Evolutionary conservation across 2,329 filamentous ascomycete genomes (phyloP), one percentile per base, ranked within the genome.

Genomic region (Fulvia fulva): DNA sequence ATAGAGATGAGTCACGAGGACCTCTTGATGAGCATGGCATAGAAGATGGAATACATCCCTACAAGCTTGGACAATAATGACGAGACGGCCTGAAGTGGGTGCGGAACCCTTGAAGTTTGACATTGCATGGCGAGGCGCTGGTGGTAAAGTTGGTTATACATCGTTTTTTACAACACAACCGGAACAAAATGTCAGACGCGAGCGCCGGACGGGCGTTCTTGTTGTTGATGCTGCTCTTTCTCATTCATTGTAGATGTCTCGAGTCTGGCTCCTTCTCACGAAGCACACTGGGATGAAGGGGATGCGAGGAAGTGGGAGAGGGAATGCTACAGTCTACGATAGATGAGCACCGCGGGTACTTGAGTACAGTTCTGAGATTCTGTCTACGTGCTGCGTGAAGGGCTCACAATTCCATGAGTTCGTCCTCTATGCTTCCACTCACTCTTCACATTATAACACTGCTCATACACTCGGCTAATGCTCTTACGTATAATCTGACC

Each of bases 61-160:
- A 50, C 23, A 25, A 30, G 47, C 47, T 50, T 50, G 25, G 52
- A 54, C 22, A 16, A 41, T 54, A 16, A 54, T 19, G 52, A 54
- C 16, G 53, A 41, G 4, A 55, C 53, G n/a, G n/a, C n/a, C n/a
- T n/a, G 44, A 37, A 19, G n/a, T 30, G 26, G 28, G 34, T 37
- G 19, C 34, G 43, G 43, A 19, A n/a, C 22, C 34, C 9, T 7
- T 46, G 30, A 14, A 19, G 25, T 50, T 30, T 14, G 7, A 43
- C 26, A 16, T 45, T 43, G 50, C 55, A 57, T 57, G 43, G 55
- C 55, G 45, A 53, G 55, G 55, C 55, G 55, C 50, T 57, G 55
- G 55, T 34, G 55, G 32, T 26, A 41, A 26, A 47, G 32, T 5
- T 47, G 5, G 23, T 5, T 37, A n/a, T 19, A 45, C 43, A 16